Evolutionary conservation across 352 stramenopile species (phyloP).

Genomic region (Pythium oligandrum): DNA sequence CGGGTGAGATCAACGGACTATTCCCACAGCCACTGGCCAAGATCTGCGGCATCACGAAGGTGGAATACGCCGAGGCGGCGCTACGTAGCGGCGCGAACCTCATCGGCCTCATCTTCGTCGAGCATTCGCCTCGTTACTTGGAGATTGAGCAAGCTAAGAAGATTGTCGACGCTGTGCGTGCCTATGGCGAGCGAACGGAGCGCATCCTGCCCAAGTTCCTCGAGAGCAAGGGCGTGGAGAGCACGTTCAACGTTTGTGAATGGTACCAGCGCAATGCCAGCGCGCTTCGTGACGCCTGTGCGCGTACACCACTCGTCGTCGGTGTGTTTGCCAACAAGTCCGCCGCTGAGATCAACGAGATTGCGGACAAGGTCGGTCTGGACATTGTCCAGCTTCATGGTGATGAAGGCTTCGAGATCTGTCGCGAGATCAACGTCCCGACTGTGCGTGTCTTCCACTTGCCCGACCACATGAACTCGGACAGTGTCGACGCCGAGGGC

Average conservation of each 20-base stretch:
- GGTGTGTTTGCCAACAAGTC: constrained; percentile 97
- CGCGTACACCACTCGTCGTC: constrained; percentile 86
- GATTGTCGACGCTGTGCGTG: constrained; percentile 90
- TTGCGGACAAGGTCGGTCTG: constrained; percentile 87
- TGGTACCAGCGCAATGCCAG: constrained; percentile 82
- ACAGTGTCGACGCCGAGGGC: constrained; percentile 69
- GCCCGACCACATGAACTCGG: constrained; percentile 71
- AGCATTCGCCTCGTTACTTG: constrained; percentile 89
- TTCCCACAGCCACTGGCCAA: constrained; percentile 72
- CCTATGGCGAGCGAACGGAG: constrained; percentile 91
- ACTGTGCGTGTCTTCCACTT: constrained; percentile 93
- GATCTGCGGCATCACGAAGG: constrained; percentile 94
- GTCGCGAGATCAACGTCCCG: constrained; percentile 78
- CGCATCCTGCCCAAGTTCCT: constrained; percentile 54
- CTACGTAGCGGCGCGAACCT: constrained; percentile 92
- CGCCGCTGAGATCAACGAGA: constrained; percentile 86
- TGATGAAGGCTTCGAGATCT: constrained; percentile 91
- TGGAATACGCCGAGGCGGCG: constrained; percentile 90
- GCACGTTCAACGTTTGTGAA: constrained; percentile 26
- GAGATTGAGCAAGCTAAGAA: constrained; percentile 75
- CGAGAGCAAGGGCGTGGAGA: constrained; percentile 19
- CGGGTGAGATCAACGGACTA: constrained; percentile 21
- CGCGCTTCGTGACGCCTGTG: constrained; percentile 58
- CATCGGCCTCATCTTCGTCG: constrained; percentile 96
- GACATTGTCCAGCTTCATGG: constrained; percentile 98